Evolutionary conservation across 202 grass and related monocot species (phyloP).

Genomic region (Panicum hallii): DNA sequence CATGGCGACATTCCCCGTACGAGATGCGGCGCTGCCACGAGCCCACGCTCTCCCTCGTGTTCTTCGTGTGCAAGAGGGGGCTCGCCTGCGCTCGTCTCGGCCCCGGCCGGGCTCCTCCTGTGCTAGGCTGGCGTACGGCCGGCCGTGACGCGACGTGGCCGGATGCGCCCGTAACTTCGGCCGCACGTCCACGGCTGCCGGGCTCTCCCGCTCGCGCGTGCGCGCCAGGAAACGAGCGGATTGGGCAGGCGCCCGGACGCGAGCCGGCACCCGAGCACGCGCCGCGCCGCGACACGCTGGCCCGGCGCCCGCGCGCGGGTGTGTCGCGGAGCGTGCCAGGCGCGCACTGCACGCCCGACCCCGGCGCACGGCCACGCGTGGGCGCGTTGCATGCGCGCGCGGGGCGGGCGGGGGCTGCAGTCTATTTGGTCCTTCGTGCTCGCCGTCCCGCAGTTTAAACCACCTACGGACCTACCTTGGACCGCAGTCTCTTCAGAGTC

Average conservation of each 20-base stretch:
- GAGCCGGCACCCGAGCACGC: neutral
- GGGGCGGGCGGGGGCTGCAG: too few relatives aligned
- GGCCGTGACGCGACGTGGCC: neutral
- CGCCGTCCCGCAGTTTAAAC: neutral
- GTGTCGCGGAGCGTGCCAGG: too few relatives aligned
- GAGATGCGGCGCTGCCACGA: neutral
- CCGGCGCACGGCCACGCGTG: too few relatives aligned
- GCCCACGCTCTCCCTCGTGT: neutral
- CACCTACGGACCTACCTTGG: neutral
- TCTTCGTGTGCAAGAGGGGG: neutral
- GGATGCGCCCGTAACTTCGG: neutral
- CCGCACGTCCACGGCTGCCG: neutral
- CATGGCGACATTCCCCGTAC: neutral
- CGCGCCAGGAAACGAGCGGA: neutral
- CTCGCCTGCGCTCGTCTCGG: neutral
- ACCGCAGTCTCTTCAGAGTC: too few relatives aligned
- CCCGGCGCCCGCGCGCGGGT: too few relatives aligned
- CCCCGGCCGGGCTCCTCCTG: neutral
- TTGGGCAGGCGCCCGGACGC: neutral
- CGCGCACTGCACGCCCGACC: neutral
- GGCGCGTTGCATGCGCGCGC: too few relatives aligned
- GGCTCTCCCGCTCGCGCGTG: neutral
- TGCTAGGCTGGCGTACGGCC: neutral
- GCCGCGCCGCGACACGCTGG: too few relatives aligned
- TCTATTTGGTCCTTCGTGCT: too few relatives aligned